These are phyloP conservation scores for Tylopilus subfusipes DNA, from an alignment of 768 basidiomycete genomes.

Conservation along the genomic window DNA sequence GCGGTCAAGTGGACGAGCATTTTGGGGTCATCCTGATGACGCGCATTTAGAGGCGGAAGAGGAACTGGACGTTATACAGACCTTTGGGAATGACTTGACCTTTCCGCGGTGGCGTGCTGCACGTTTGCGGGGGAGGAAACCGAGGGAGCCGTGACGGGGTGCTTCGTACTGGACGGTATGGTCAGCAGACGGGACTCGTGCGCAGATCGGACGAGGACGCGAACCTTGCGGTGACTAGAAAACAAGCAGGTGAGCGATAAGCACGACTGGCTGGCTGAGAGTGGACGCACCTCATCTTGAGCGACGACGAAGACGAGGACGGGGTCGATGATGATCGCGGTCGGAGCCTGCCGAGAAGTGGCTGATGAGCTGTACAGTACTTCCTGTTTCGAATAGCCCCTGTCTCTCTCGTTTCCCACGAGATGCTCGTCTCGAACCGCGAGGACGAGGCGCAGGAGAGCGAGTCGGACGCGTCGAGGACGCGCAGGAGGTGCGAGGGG, in stretches of 20 bases:
- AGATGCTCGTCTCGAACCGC: neutral
- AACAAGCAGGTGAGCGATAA: neutral
- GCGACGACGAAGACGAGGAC: slow-evolving; percentile 7
- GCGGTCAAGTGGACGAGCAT: slow-evolving; percentile 99
- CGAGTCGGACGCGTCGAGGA: slow-evolving; percentile 9
- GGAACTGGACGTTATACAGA: slow-evolving; percentile 33
- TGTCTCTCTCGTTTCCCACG: slow-evolving; percentile 13
- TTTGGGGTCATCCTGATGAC: slow-evolving; percentile 91
- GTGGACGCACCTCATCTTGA: slow-evolving; percentile 60
- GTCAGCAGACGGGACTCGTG: slow-evolving; percentile 12
- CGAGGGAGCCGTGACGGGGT: slow-evolving; percentile 96
- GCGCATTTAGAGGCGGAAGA: slow-evolving; percentile 5
- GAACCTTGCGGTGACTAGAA: slow-evolving; percentile 83
- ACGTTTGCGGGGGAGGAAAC: slow-evolving; percentile 95
- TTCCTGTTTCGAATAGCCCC: slow-evolving; percentile 18
- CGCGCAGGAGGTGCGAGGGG: neutral
- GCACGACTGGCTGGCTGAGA: neutral
- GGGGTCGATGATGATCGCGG: neutral
- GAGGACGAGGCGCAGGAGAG: neutral
- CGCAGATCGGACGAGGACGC: slow-evolving; percentile 22
- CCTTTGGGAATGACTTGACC: slow-evolving; percentile 99
- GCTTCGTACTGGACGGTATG: slow-evolving; percentile 78
- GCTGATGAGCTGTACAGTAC: slow-evolving; percentile 33
- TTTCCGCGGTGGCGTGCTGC: slow-evolving; percentile 96
- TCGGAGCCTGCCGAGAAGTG: slow-evolving; percentile 29